Percentiles rank a stretch among this genome's conserved stretches.
phyloP scores from a whole-genome alignment of 1,284 basidiomycete species.

The Tausonia pullulans region DNA sequence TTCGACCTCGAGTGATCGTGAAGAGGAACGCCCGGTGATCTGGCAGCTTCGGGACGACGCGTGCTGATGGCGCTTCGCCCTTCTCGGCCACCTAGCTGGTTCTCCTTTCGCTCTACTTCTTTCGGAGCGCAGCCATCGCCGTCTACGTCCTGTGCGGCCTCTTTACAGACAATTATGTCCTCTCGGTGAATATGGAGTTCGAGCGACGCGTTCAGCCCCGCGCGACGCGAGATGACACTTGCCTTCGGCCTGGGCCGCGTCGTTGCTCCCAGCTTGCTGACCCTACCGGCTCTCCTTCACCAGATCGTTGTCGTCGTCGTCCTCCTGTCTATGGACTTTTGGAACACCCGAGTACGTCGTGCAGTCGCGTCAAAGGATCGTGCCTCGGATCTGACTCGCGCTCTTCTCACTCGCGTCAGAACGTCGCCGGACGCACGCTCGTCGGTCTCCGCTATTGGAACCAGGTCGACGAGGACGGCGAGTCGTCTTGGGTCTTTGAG shows the following conservation, averaged over 20 bases:
- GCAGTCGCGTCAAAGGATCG: too few relatives aligned
- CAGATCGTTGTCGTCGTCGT: slow-evolving; percentile 85
- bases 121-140: slow-evolving; percentile 68
- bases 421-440: slow-evolving; percentile 78
- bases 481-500: slow-evolving; percentile 93
- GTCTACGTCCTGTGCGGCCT: slow-evolving; percentile 77
- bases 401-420: slow-evolving; percentile 39
- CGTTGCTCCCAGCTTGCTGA: neutral
- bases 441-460: slow-evolving; percentile 94
- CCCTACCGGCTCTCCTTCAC: neutral
- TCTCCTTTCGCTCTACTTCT: slow-evolving; percentile 72
- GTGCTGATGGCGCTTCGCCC: slow-evolving; percentile 24
- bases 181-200: slow-evolving; percentile 50
- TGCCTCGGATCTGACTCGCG: too few relatives aligned
- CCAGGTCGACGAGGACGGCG: slow-evolving; percentile 90
- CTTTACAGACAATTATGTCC: slow-evolving; percentile 74
- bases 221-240: too few relatives aligned
- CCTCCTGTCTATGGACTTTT: slow-evolving; percentile 86
- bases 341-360: slow-evolving; percentile 70
- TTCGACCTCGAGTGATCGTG: neutral
- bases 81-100: slow-evolving; percentile 35
- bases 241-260: neutral
- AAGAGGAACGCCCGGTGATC: slow-evolving; percentile 20
- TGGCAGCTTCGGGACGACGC: too few relatives aligned
- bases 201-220: too few relatives aligned